Percentiles rank a stretch among this genome's conserved stretches.
These are phyloP conservation scores for Tolypocladium album DNA, from an alignment of 2,329 filamentous ascomycete species.

Conservation along the genomic window DNA sequence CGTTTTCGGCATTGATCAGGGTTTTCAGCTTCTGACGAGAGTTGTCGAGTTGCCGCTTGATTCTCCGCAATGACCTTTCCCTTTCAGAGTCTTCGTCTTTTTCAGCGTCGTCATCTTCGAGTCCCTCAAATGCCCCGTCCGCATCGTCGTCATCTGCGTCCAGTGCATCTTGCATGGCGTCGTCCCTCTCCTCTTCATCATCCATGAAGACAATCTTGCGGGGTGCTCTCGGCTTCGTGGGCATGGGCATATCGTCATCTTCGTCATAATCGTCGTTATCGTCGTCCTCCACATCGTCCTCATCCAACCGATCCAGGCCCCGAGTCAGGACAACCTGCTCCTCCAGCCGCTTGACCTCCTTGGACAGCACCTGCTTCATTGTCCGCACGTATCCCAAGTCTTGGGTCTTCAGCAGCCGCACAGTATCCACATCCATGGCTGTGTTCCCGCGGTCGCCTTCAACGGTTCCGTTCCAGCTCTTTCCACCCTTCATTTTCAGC, in stretches of 20 bases:
- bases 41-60: constrained; percentile 36
- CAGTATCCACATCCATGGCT: constrained; percentile 43
- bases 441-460: constrained; percentile 47
- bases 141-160: constrained; percentile 15
- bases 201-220: constrained; percentile 44
- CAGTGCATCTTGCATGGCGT: constrained; percentile 16
- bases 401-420: constrained; percentile 57
- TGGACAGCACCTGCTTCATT: constrained; percentile 46
- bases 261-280: constrained; percentile 17
- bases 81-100: constrained; percentile 26
- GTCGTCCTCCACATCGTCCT: constrained; percentile 19
- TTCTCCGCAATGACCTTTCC: constrained; percentile 30
- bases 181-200: constrained; percentile 24
- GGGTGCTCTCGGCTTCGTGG: constrained; percentile 17
- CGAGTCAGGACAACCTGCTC: constrained; percentile 36
- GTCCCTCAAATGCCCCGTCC: constrained; percentile 4
- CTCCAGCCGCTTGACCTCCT: constrained; percentile 46
- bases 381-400: constrained; percentile 55
- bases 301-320: constrained; percentile 25
- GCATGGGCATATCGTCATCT: constrained; percentile 18
- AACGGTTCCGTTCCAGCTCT: constrained; percentile 43
- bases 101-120: constrained; percentile 10
- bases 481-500: constrained; percentile 35
- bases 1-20: constrained; percentile 43
- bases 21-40: constrained; percentile 44